These are phyloP conservation scores for Tulasnella sp. DNA, from an alignment of 768 basidiomycete genomes.

Conservation along the genomic window DNA sequence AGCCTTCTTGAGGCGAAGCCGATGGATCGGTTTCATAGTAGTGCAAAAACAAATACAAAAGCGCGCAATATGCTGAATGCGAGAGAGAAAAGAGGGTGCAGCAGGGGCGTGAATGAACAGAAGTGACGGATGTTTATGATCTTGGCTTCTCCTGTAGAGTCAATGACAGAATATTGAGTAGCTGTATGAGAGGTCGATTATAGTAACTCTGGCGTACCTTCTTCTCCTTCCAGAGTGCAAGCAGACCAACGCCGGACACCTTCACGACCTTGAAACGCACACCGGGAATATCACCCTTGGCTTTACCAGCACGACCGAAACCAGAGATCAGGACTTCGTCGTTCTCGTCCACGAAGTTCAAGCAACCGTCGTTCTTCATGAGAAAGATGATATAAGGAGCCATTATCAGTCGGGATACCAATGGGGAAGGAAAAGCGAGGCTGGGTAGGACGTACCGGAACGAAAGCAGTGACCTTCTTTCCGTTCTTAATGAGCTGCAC, in stretches of 20 bases:
- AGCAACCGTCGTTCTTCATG: constrained; percentile 85
- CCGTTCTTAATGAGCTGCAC: constrained; percentile 99
- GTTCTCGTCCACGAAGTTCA: constrained; percentile 99
- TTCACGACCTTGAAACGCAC: constrained; percentile 99
- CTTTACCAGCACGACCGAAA: constrained; percentile 99
- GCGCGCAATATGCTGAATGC: constrained; percentile 3
- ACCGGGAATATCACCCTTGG: constrained; percentile 99
- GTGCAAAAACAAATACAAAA: constrained; percentile 6
- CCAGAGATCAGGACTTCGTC: constrained; percentile 99
- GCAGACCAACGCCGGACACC: constrained; percentile 97
- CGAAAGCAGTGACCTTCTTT: constrained; percentile 99
- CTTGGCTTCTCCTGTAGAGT: constrained; percentile 23
- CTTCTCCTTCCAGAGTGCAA: constrained; percentile 99
- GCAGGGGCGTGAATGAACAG: background rate
- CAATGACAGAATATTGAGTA: background rate
- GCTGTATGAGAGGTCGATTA: background rate
- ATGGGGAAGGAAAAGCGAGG: background rate
- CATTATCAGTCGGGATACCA: background rate
- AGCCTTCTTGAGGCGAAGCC: background rate
- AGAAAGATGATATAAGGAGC: constrained; percentile 35
- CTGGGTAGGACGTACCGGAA: constrained; percentile 62
- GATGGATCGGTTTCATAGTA: background rate
- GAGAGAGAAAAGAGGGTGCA: background rate
- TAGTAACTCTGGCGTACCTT: constrained; percentile 55
- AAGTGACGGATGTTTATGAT: constrained; percentile 6